These are phyloP conservation scores for Pleurotus sapidus DNA, from an alignment of 768 basidiomycete genomes.

Conservation along the genomic window DNA sequence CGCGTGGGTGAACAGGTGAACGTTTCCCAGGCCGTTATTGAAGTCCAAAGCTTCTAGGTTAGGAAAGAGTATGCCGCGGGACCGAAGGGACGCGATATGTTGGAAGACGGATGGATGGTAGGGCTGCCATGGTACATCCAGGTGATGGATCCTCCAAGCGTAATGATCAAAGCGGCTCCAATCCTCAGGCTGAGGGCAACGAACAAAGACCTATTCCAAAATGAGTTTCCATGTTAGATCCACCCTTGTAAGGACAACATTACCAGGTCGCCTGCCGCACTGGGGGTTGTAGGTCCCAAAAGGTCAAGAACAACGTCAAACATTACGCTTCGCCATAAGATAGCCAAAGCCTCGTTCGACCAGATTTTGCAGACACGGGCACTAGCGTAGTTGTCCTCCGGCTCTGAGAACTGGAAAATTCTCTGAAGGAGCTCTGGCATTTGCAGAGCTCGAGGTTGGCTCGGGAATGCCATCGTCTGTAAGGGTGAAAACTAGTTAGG, in stretches of 20 bases:
- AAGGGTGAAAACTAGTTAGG: too few relatives aligned
- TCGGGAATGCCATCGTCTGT: too few relatives aligned
- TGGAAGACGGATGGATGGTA: neutral
- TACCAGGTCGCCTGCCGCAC: neutral
- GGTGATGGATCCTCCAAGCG: neutral
- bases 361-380: neutral
- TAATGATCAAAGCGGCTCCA: neutral
- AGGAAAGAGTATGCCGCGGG: neutral
- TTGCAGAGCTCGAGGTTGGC: neutral
- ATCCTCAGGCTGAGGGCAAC: neutral
- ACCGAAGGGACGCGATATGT: neutral
- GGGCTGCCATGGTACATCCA: neutral
- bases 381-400: neutral
- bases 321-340: neutral
- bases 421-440: neutral
- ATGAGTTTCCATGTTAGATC: neutral
- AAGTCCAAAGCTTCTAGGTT: neutral
- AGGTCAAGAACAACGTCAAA: neutral
- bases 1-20: neutral
- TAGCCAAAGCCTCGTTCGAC: neutral
- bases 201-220: neutral
- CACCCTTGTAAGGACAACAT: neutral
- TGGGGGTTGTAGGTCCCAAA: neutral
- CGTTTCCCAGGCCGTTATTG: neutral
- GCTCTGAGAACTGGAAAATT: neutral